Evolutionary conservation across 2,329 filamentous ascomycete genomes (phyloP).

Genomic region (Clarireedia monteithiana): DNA sequence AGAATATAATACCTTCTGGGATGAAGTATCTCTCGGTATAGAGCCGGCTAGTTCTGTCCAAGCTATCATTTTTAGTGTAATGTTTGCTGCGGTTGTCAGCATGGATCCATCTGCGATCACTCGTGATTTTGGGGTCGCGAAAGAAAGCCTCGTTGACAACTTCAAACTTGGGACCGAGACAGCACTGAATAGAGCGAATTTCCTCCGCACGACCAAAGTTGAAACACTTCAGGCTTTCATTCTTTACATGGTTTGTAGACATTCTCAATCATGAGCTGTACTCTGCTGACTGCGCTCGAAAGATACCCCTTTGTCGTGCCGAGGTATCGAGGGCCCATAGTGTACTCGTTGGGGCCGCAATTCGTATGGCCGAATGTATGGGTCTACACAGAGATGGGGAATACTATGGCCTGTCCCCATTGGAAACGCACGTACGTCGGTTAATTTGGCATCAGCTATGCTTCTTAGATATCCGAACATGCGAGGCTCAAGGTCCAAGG

Average conservation of each 20-base stretch:
- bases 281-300: conserved; percentile 16
- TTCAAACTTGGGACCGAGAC: conserved; percentile 61
- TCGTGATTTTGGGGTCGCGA: conserved; percentile 47
- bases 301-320: conserved; percentile 64
- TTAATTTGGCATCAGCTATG: conserved; percentile 73
- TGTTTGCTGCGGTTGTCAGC: conserved; percentile 63
- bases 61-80: conserved; percentile 59
- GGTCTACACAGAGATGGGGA: conserved; percentile 61
- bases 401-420: conserved; percentile 54
- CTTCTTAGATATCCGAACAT: conserved; percentile 67
- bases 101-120: conserved; percentile 47
- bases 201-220: conserved; percentile 62
- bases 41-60: conserved; percentile 59
- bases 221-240: conserved; percentile 71
- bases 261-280: neutral
- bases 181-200: conserved; percentile 60
- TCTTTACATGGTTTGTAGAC: conserved; percentile 58
- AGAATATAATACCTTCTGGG: conserved; percentile 60
- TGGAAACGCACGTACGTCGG: conserved; percentile 65
- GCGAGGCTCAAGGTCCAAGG: conserved; percentile 64
- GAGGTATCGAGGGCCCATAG: conserved; percentile 69
- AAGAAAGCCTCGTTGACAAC: conserved; percentile 49
- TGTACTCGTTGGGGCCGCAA: conserved; percentile 61
- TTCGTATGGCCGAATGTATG: conserved; percentile 71
- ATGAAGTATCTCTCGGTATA: conserved; percentile 46